phyloP scores from a whole-genome alignment of 371 early-diverging fungal species.

The Apophysomyces ossiformis region DNA sequence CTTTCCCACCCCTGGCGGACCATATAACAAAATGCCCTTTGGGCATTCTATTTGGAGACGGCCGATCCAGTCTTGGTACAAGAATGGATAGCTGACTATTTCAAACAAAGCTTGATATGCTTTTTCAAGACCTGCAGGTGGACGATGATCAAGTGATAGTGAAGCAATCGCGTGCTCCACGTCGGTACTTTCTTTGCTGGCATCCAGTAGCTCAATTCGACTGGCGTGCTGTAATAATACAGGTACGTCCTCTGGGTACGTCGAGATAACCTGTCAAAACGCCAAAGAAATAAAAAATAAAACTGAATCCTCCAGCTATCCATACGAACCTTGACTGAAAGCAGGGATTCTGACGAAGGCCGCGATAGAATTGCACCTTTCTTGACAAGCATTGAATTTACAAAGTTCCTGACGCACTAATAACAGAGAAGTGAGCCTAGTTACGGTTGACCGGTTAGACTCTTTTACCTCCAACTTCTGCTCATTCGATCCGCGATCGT shows the following conservation, averaged over 20 bases:
- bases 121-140: slow-evolving; percentile 28
- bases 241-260: slow-evolving; percentile 34
- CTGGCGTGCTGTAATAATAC: slow-evolving; percentile 29
- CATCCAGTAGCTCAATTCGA: slow-evolving; percentile 20
- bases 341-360: not conserved
- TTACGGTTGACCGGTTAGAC: not conserved
- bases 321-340: slow-evolving; percentile 16
- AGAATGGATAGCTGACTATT: slow-evolving; percentile 77
- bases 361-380: not conserved
- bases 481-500: slow-evolving; percentile 21
- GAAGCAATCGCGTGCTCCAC: slow-evolving; percentile 1
- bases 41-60: slow-evolving; percentile 79
- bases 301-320: not conserved
- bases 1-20: slow-evolving; percentile 98
- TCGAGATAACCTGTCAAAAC: slow-evolving; percentile 30
- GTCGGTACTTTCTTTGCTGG: not conserved
- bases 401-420: slow-evolving; percentile 22
- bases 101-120: slow-evolving; percentile 76
- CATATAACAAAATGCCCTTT: slow-evolving; percentile 89
- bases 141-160: slow-evolving; percentile 3
- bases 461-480: slow-evolving; percentile 30
- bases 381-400: slow-evolving; percentile 24
- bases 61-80: slow-evolving; percentile 69
- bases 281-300: not conserved
- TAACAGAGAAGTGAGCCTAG: not conserved